phyloP scores from a whole-genome alignment of 257 asterid genomes.

The Solanum ossicruentum region DNA sequence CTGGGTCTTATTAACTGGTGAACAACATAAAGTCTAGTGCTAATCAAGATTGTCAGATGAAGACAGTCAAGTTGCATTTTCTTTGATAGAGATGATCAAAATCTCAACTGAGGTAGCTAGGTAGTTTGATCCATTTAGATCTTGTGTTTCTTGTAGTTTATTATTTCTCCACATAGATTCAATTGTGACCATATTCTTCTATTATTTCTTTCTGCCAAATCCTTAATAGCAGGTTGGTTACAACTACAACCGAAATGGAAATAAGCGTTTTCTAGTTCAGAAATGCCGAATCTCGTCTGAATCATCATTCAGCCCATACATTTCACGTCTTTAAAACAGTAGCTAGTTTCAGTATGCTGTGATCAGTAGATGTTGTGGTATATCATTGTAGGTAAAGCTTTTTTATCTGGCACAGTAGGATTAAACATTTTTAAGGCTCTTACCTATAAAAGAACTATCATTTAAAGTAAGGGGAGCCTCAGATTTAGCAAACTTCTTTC shows the following conservation, averaged over 20 bases:
- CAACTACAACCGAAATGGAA: neutral
- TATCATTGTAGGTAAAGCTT: neutral
- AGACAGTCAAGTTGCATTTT: neutral
- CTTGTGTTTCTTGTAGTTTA: neutral
- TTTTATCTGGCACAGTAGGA: neutral
- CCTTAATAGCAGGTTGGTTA: no score
- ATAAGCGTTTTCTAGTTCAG: neutral
- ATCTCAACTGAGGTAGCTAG: neutral
- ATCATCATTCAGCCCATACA: neutral
- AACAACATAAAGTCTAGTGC: neutral
- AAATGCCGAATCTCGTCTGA: neutral
- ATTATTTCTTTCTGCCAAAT: no score
- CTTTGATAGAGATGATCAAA: neutral
- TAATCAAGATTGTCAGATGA: neutral
- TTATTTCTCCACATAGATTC: neutral
- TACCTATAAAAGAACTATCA: neutral
- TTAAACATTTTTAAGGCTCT: neutral
- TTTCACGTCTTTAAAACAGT: neutral
- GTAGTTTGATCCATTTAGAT: neutral
- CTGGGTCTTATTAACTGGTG: neutral
- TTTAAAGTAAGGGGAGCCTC: neutral
- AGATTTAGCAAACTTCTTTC: neutral
- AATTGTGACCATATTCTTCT: neutral
- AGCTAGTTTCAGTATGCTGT: neutral
- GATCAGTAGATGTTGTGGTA: neutral